Conservation (phyloP, 768 basidiomycete genomes). For the Rhodotorula paludigena region DNA sequence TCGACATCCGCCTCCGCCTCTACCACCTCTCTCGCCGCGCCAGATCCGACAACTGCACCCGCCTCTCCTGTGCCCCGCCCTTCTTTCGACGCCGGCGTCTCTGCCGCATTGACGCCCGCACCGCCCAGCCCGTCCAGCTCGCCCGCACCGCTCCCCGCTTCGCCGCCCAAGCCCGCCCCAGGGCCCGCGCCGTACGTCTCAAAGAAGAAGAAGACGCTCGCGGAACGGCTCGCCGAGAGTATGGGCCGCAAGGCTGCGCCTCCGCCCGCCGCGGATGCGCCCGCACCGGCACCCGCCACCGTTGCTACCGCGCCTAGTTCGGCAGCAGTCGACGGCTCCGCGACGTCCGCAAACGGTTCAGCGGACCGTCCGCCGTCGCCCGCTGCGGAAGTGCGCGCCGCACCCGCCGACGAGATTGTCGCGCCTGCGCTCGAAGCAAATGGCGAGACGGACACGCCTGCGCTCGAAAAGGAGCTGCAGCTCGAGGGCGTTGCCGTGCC, state of each 20-base stretch:
- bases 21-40: background rate
- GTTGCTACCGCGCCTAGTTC: background rate
- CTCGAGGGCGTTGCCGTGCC: background rate
- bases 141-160: background rate
- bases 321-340: too few species aligned
- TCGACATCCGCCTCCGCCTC: background rate
- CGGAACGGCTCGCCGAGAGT: slow-evolving; percentile 25
- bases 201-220: slow-evolving; percentile 23
- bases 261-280: background rate
- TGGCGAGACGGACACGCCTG: background rate
- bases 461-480: slow-evolving; percentile 4
- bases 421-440: background rate
- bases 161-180: background rate
- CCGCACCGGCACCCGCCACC: background rate
- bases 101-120: background rate
- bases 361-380: too few species aligned
- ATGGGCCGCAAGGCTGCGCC: slow-evolving; percentile 7
- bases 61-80: slow-evolving; percentile 2
- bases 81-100: background rate
- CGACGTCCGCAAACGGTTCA: too few species aligned
- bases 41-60: background rate
- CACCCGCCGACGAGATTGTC: too few species aligned
- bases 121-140: slow-evolving; percentile 9
- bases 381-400: too few species aligned
- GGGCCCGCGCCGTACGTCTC: background rate